Evolutionary conservation across 2,329 filamentous ascomycete genomes (phyloP), one percentile per base, ranked within the genome.

Genomic region (Fusarium sp.): DNA sequence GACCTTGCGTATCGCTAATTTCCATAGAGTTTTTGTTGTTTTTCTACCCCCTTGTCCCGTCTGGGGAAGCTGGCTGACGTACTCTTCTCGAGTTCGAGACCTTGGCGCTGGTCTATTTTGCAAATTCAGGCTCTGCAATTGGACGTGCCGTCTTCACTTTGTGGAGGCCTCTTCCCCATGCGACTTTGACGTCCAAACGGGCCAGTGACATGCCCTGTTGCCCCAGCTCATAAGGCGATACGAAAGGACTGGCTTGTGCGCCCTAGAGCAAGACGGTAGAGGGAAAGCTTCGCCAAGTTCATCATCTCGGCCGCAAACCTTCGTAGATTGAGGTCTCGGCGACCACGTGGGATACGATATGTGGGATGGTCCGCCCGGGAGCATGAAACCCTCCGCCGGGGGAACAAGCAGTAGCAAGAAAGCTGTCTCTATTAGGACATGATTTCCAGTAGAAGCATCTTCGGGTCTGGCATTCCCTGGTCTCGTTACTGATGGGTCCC

Each of bases 61-160:
- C 41, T 18, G 48, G 57, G 34, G 54, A 69, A 50, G 67, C 48
- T n/a, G 71, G 72, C 45, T 58, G 60, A 32, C 32, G 48, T 58
- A 72, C 50, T 43, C 64, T 62, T 13, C 39, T 27, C 43, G 27
- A 58, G 63, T 32, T 64, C 71, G 20, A 63, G 64, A 30, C 60
- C 37, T 39, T 59, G 39, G 48, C 45, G 54, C 32, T 66, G 37
- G 34, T 35, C 16, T 25, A n/a, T 32, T 45, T 72, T 73, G 48
- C 57, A 70, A 73, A 73, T 73, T 70, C 64, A 45, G 35, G 39
- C 7, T 63, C 34, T 68, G 48, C 25, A 23, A 74, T 74, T 74
- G 71, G 71, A n/a, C 10, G 14, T 23, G 27, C 5, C 48, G 8
- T n/a, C 25, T 52, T 30, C 14, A 52, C 25, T 30, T 52, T 52